phyloP scores from a whole-genome alignment of 768 basidiomycete genomes.

The Suillus spraguei region DNA sequence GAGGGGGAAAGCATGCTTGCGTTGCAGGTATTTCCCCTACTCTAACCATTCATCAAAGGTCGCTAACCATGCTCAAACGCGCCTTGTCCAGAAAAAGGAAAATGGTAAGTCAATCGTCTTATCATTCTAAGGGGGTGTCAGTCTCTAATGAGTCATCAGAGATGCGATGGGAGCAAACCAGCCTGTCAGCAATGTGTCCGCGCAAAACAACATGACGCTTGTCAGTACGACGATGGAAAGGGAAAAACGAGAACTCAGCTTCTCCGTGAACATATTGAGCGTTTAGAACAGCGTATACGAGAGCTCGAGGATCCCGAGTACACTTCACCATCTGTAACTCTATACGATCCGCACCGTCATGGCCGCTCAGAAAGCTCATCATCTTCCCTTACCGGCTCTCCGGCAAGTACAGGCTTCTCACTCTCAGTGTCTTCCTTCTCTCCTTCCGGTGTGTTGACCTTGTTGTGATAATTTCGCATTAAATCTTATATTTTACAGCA shows the following conservation, averaged over 20 bases:
- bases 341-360: conserved; percentile 66
- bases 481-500: conserved; percentile 30
- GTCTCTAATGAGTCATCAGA: conserved; percentile 41
- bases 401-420: conserved; percentile 51
- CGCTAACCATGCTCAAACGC: conserved; percentile 19
- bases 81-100: conserved; percentile 58
- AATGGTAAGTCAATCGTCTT: conserved; percentile 47
- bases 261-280: conserved; percentile 74
- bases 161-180: conserved; percentile 78
- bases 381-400: conserved; percentile 53
- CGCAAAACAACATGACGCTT: conserved; percentile 74
- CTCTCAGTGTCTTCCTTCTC: conserved; percentile 62
- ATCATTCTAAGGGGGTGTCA: conserved; percentile 3
- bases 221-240: conserved; percentile 85
- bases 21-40: conserved; percentile 58
- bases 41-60: neutral
- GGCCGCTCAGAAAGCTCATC: conserved; percentile 49
- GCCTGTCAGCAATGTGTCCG: conserved; percentile 78
- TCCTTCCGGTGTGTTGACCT: conserved; percentile 46
- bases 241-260: conserved; percentile 82
- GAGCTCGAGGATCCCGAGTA: conserved; percentile 80
- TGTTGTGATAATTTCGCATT: neutral
- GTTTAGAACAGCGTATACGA: conserved; percentile 69
- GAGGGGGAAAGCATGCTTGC: conserved; percentile 70
- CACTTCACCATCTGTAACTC: conserved; percentile 63